phyloP scores from a whole-genome alignment of 495 filamentous ascomycete species.

The Xylaria longipes region DNA sequence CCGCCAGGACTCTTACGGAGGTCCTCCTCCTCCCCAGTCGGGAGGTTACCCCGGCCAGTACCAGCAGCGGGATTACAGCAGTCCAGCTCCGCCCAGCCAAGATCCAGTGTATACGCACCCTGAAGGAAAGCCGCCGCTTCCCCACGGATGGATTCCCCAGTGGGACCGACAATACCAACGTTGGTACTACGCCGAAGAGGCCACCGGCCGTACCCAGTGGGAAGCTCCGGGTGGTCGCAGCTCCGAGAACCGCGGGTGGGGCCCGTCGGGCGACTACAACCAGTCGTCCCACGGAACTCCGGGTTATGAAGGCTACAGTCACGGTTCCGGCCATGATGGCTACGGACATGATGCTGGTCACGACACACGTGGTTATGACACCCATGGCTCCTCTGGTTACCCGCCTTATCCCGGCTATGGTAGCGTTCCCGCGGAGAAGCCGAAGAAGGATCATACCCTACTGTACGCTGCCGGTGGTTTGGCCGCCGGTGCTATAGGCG shows the following conservation, averaged over 20 bases:
- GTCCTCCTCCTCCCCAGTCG: conserved; percentile 29
- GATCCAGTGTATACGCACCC: conserved; percentile 46
- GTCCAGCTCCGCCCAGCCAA: conserved; percentile 36
- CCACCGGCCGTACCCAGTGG: conserved; percentile 67
- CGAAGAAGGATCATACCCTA: conserved; percentile 56
- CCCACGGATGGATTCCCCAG: conserved; percentile 63
- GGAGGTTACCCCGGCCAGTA: conserved; percentile 34
- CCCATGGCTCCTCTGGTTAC: not conserved
- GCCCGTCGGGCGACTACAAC: conserved; percentile 25
- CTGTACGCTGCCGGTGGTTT: conserved; percentile 60
- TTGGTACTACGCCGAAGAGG: conserved; percentile 66
- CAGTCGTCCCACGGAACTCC: conserved; percentile 28
- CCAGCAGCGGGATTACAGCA: conserved; percentile 33
- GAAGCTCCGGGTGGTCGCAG: conserved; percentile 52
- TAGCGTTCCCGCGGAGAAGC: conserved; percentile 40
- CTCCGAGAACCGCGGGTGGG: conserved; percentile 15
- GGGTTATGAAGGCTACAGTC: conserved; percentile 24
- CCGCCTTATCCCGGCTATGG: conserved; percentile 21
- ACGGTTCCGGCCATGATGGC: not conserved
- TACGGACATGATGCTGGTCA: conserved; percentile 18
- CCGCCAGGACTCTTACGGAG: conserved; percentile 21
- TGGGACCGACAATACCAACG: conserved; percentile 64
- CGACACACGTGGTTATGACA: conserved; percentile 27
- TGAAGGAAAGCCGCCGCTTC: conserved; percentile 59
- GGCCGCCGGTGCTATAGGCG: conserved; percentile 62